Conservation (phyloP, 768 basidiomycete genomes). For the Mycena capillaripes region DNA sequence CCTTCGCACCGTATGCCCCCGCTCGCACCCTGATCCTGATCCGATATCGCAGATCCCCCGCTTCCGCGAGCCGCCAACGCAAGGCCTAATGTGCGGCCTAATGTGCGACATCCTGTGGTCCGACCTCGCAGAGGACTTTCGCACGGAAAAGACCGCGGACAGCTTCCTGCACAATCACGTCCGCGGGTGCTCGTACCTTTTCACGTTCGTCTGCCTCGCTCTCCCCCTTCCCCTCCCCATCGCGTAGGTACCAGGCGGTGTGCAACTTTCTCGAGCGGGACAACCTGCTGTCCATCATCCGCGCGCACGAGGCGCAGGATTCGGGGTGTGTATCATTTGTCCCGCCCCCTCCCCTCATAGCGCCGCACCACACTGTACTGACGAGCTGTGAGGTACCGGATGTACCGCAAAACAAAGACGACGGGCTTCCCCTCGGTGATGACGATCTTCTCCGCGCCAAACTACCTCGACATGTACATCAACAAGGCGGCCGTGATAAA, state of each 20-base stretch:
- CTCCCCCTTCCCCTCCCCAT: not conserved
- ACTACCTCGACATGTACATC: conserved; percentile 98
- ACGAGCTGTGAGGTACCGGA: conserved; percentile 77
- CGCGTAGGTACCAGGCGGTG: conserved; percentile 88
- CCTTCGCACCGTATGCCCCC: conserved; percentile 77
- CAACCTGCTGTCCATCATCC: conserved; percentile 95
- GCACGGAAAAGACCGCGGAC: conserved; percentile 92
- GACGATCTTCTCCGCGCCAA: conserved; percentile 99
- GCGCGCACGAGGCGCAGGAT: conserved; percentile 99
- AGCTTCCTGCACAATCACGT: conserved; percentile 97
- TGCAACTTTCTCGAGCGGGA: conserved; percentile 98
- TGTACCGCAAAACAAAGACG: conserved; percentile 98
- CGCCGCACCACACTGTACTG: conserved; percentile 63
- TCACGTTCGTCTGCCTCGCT: conserved; percentile 55
- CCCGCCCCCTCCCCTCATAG: too few relatives aligned
- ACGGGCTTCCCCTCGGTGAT: conserved; percentile 99
- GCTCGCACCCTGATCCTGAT: conserved; percentile 1
- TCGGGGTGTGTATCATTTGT: conserved; percentile 76
- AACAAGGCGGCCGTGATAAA: conserved; percentile 99
- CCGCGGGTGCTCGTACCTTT: conserved; percentile 97
- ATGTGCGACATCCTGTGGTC: conserved; percentile 99
- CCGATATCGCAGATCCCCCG: conserved; percentile 84
- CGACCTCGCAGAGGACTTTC: conserved; percentile 97
- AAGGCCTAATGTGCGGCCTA: conserved; percentile 73
- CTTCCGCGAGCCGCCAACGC: conserved; percentile 97